Percentiles rank a stretch among this genome's conserved stretches.
Conservation (phyloP, 306 rosid genomes). For the Vicia faba region DNA sequence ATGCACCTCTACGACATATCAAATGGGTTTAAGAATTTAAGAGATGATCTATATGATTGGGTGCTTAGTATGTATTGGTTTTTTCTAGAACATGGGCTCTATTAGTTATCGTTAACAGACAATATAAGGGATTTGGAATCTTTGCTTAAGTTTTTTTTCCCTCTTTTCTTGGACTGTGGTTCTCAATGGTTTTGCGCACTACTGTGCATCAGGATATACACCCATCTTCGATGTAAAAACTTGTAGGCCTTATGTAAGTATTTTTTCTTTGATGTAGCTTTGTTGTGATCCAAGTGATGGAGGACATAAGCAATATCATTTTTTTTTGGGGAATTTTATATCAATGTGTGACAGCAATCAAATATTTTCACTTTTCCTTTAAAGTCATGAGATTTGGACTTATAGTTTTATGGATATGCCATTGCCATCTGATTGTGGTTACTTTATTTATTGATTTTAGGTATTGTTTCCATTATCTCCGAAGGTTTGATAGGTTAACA, state of each 20-base stretch:
- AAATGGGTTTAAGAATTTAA: neutral
- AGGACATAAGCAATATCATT: neutral
- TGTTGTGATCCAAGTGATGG: slow-evolving; percentile 16
- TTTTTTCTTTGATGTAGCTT: slow-evolving; percentile 14
- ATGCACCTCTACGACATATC: neutral
- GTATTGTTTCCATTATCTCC: slow-evolving; percentile 1
- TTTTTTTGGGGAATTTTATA: neutral
- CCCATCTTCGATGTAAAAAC: slow-evolving; percentile 7
- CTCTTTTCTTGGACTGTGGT: slow-evolving; percentile 21
- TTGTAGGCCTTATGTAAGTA: neutral
- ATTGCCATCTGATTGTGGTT: slow-evolving; percentile 18
- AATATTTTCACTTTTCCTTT: neutral
- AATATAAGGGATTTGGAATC: slow-evolving; percentile 15
- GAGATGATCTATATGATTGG: neutral
- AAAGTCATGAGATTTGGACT: slow-evolving; percentile 3
- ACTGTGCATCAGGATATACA: neutral
- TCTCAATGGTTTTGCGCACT: neutral
- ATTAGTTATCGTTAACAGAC: neutral
- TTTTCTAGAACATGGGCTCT: neutral
- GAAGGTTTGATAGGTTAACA: slow-evolving; percentile 21
- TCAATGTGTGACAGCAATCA: neutral
- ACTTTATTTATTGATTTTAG: slow-evolving; percentile 19
- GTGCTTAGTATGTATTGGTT: slow-evolving; percentile 4
- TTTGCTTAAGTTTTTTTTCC: neutral
- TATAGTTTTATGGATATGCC: slow-evolving; percentile 6